phyloP scores from a whole-genome alignment of 371 early-diverging fungal genomes.

The Actinomortierella wolfii region DNA sequence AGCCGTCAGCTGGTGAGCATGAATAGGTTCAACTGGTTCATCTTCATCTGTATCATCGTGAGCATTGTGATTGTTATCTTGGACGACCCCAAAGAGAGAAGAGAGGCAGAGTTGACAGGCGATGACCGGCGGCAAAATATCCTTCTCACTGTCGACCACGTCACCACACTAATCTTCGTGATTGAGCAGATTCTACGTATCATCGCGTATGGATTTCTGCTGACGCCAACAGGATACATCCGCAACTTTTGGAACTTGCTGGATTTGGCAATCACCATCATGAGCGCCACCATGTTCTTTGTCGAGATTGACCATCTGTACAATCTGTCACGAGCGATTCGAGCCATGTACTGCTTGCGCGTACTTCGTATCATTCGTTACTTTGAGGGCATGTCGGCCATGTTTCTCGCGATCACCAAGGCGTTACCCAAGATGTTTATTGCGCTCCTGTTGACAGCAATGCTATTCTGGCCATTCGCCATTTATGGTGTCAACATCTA shows the following conservation, averaged over 20 bases:
- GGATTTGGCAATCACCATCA: slow-evolving; percentile 45
- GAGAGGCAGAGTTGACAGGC: slow-evolving; percentile 19
- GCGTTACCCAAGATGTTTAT: slow-evolving; percentile 57
- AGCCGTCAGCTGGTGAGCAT: slow-evolving; percentile 31
- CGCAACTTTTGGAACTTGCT: slow-evolving; percentile 53
- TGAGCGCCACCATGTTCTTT: slow-evolving; percentile 52
- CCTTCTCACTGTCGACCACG: slow-evolving; percentile 43
- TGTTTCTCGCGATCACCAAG: slow-evolving; percentile 52
- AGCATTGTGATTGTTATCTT: slow-evolving; percentile 51
- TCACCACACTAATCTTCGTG: slow-evolving; percentile 46
- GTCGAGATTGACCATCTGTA: slow-evolving; percentile 50
- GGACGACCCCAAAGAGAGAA: slow-evolving; percentile 61
- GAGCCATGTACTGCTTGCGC: slow-evolving; percentile 50
- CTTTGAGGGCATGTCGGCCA: slow-evolving; percentile 50
- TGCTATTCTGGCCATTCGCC: slow-evolving; percentile 59
- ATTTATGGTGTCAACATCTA: slow-evolving; percentile 59
- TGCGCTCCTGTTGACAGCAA: slow-evolving; percentile 48
- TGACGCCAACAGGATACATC: slow-evolving; percentile 54
- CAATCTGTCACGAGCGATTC: slow-evolving; percentile 53
- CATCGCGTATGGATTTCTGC: slow-evolving; percentile 50
- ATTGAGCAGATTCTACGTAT: slow-evolving; percentile 49
- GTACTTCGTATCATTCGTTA: slow-evolving; percentile 53
- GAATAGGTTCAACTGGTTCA: slow-evolving; percentile 49
- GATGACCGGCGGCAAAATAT: slow-evolving; percentile 15
- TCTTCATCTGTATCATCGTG: slow-evolving; percentile 45